These are phyloP conservation scores for Paraphoma chrysanthemicola DNA, from an alignment of 2,329 filamentous ascomycete species.

Conservation along the genomic window DNA sequence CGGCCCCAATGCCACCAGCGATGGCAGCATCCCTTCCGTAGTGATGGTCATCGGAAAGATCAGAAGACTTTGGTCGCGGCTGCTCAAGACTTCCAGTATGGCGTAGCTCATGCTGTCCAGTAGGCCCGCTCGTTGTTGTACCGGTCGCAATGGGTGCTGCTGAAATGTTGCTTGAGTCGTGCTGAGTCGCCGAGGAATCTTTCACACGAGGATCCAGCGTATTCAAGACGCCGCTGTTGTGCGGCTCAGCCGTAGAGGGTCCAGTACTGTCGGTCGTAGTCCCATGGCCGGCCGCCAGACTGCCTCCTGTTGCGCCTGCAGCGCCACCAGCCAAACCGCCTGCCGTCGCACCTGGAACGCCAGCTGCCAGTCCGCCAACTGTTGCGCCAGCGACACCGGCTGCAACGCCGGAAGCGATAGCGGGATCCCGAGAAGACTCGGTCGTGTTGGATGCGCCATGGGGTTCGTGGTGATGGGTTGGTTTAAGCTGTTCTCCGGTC, in stretches of 20 bases:
- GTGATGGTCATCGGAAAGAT: slow-evolving; percentile 26
- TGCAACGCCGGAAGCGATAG: not conserved
- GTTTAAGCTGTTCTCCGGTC: not conserved
- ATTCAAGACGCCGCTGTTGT: not conserved
- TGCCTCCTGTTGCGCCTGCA: not conserved
- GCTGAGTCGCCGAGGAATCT: too few species aligned
- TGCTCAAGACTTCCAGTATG: slow-evolving; percentile 20
- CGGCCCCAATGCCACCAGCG: slow-evolving; percentile 11
- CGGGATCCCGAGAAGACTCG: not conserved
- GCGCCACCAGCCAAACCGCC: not conserved
- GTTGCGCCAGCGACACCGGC: too few species aligned
- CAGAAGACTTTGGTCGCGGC: slow-evolving; percentile 7
- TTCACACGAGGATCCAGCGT: slow-evolving; percentile 5
- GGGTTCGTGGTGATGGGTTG: not conserved
- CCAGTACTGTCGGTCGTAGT: not conserved
- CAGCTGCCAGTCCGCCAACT: too few species aligned
- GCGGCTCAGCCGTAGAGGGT: slow-evolving; percentile 3
- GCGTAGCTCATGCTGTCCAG: slow-evolving; percentile 14
- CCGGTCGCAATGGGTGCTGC: not conserved
- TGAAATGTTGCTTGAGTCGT: too few species aligned
- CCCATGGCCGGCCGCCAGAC: not conserved
- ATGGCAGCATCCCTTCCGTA: slow-evolving; percentile 33
- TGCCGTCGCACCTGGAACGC: too few species aligned
- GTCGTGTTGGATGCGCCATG: not conserved
- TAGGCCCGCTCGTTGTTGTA: not conserved